A percentile compares a stretch with the other conserved stretches of the same genome.
phyloP scores from a whole-genome alignment of 176 grass and related monocot species.

The bread wheat (Triticum aestivum) region DNA sequence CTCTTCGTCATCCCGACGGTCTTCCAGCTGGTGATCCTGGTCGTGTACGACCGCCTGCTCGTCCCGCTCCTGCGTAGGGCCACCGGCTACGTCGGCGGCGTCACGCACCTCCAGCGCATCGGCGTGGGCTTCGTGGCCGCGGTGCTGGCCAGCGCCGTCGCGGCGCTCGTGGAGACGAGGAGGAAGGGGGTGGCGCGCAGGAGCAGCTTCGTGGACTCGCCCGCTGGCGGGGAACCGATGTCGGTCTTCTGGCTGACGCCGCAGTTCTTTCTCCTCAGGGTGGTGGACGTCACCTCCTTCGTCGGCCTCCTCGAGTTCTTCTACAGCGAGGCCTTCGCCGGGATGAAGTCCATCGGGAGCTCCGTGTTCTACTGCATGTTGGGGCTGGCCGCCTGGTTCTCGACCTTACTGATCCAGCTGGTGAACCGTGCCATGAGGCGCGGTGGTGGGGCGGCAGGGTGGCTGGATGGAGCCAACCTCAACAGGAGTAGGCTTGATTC shows the following conservation, averaged over 20 bases:
- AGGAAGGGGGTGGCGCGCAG: slow-evolving; percentile 33
- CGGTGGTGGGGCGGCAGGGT: slow-evolving; percentile 30
- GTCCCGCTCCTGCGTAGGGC: slow-evolving; percentile 52
- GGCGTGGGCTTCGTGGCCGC: slow-evolving; percentile 57
- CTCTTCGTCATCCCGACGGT: slow-evolving; percentile 70
- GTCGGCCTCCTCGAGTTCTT: slow-evolving; percentile 90
- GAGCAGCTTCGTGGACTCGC: slow-evolving; percentile 4
- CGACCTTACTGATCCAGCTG: slow-evolving; percentile 53
- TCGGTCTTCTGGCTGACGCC: slow-evolving; percentile 68
- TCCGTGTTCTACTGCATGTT: slow-evolving; percentile 77
- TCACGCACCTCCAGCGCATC: slow-evolving; percentile 73
- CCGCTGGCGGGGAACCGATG: slow-evolving; percentile 42
- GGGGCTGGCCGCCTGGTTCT: slow-evolving; percentile 58
- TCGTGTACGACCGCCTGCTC: slow-evolving; percentile 61
- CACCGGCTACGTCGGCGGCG: slow-evolving; percentile 62
- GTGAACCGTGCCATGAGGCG: slow-evolving; percentile 51
- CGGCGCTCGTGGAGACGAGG: slow-evolving; percentile 59
- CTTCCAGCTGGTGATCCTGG: slow-evolving; percentile 75
- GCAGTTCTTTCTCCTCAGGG: slow-evolving; percentile 73
- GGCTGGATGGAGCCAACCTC: slow-evolving; percentile 69
- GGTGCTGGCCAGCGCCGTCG: slow-evolving; percentile 38
- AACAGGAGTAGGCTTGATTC: slow-evolving; percentile 63
- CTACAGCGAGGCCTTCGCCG: slow-evolving; percentile 63
- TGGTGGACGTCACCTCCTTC: slow-evolving; percentile 85
- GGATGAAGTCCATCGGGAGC: slow-evolving; percentile 86